Evolutionary conservation across 2,329 filamentous ascomycete genomes (phyloP).

Genomic region (Calonectria henricotiae): DNA sequence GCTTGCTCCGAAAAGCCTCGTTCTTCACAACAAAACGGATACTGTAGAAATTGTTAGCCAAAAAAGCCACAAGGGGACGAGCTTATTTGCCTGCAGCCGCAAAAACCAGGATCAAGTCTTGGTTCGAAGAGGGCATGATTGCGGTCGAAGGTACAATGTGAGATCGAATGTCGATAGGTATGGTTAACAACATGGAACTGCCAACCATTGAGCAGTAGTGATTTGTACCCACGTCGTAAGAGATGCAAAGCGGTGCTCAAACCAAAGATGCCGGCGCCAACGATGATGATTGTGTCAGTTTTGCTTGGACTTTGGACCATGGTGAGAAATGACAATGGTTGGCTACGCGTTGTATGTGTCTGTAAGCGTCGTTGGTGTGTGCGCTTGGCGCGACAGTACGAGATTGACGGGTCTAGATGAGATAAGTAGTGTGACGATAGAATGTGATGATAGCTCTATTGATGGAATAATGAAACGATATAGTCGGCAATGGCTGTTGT

Average conservation of each 20-base stretch:
- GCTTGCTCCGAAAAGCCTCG: too few species aligned
- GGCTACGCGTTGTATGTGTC: neutral
- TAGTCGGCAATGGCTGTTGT: slow-evolving; percentile 10
- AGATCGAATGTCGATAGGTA: too few species aligned
- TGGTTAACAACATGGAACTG: too few species aligned
- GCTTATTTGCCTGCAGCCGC: too few species aligned
- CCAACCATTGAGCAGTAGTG: slow-evolving; percentile 35
- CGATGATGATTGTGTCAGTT: slow-evolving; percentile 36
- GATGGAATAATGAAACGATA: neutral
- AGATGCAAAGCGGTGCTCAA: slow-evolving; percentile 57
- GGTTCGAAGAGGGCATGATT: too few species aligned
- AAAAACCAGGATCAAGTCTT: too few species aligned
- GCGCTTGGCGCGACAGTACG: neutral
- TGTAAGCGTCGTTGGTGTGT: neutral
- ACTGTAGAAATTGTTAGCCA: too few species aligned
- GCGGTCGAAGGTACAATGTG: too few species aligned
- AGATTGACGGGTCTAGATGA: neutral
- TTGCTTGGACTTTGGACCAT: slow-evolving; percentile 30
- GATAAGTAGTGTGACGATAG: slow-evolving; percentile 18
- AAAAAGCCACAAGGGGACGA: too few species aligned
- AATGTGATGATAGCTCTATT: neutral
- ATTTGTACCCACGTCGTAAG: slow-evolving; percentile 60
- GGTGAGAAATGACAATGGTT: neutral
- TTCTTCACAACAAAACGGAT: too few species aligned
- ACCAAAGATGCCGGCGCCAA: slow-evolving; percentile 52